phyloP scores from a whole-genome alignment of 2,329 filamentous ascomycete species.

The Mycosphaerelloides madeirae region DNA sequence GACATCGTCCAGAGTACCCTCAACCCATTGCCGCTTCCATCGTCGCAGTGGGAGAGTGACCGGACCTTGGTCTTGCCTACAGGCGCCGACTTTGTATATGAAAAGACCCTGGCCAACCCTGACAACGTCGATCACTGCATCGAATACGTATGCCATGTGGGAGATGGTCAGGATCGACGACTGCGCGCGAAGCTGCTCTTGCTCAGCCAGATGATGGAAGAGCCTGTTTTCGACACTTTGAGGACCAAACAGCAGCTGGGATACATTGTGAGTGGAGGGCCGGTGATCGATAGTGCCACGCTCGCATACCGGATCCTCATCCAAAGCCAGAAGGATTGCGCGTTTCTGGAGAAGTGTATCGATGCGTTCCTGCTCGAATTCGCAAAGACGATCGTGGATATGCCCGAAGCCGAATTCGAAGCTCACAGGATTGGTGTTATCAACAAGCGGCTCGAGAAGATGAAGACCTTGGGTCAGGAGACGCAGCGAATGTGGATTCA shows the following conservation, averaged over 20 bases:
- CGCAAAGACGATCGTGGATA: slow-evolving; percentile 61
- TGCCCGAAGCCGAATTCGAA: slow-evolving; percentile 82
- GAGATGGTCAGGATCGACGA: slow-evolving; percentile 53
- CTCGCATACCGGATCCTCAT: slow-evolving; percentile 80
- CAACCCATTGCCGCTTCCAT: slow-evolving; percentile 67
- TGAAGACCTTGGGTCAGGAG: slow-evolving; percentile 88
- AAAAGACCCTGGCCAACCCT: slow-evolving; percentile 74
- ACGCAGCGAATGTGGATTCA: slow-evolving; percentile 78
- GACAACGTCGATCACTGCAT: slow-evolving; percentile 67
- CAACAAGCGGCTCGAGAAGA: slow-evolving; percentile 79
- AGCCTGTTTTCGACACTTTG: slow-evolving; percentile 90
- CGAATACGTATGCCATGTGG: slow-evolving; percentile 44
- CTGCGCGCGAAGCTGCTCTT: slow-evolving; percentile 73
- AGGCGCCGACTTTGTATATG: slow-evolving; percentile 79
- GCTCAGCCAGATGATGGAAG: slow-evolving; percentile 83
- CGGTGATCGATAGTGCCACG: slow-evolving; percentile 68
- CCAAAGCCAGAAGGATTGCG: slow-evolving; percentile 80
- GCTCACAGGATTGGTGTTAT: slow-evolving; percentile 85
- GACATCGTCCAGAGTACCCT: slow-evolving; percentile 75
- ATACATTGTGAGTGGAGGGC: slow-evolving; percentile 88
- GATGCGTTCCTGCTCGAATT: slow-evolving; percentile 74
- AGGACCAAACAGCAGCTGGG: slow-evolving; percentile 96
- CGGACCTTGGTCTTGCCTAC: slow-evolving; percentile 72
- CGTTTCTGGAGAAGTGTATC: slow-evolving; percentile 82
- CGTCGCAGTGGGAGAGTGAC: slow-evolving; percentile 72